Conservation (phyloP, 352 stramenopile species). For the Plasmopara halstedii region DNA sequence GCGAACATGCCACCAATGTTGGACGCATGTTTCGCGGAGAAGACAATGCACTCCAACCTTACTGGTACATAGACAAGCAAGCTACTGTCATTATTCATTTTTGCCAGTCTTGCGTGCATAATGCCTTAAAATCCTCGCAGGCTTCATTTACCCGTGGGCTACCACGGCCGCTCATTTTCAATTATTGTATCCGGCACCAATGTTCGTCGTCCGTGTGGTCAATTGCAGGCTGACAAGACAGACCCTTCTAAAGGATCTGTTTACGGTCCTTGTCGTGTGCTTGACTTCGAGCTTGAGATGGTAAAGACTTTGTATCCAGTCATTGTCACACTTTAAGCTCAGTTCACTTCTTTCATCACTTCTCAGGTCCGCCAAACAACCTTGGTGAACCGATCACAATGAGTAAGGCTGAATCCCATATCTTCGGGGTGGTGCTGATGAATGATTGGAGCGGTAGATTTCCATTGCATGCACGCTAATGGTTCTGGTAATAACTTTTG, state of each 20-base stretch:
- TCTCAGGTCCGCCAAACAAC: conserved; percentile 87
- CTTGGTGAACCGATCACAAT: conserved; percentile 86
- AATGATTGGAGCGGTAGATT: conserved; percentile 95
- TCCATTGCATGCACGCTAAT: conserved; percentile 6
- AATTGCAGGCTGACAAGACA: conserved; percentile 86
- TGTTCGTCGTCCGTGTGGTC: conserved; percentile 83
- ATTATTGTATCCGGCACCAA: conserved; percentile 84
- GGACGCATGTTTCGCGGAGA: conserved; percentile 90
- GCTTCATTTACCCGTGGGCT: conserved; percentile 95
- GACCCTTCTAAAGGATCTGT: conserved; percentile 90
- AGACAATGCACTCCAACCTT: conserved; percentile 95
- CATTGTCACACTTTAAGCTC: too few species aligned
- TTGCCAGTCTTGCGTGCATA: not conserved
- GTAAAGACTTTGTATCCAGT: conserved; percentile 9
- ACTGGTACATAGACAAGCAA: conserved; percentile 59
- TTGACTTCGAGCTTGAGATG: conserved; percentile 98
- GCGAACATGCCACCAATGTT: conserved; percentile 95
- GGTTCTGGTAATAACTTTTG: too few species aligned
- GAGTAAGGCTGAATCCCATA: conserved; percentile 88
- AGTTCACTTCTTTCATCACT: conserved; percentile 57
- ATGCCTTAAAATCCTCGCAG: conserved; percentile 11
- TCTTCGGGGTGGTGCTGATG: conserved; percentile 96
- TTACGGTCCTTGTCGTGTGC: conserved; percentile 82
- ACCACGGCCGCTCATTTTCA: conserved; percentile 93
- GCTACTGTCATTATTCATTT: not conserved